Conservation (phyloP, 768 basidiomycete genomes). For the Suillus subluteus region DNA sequence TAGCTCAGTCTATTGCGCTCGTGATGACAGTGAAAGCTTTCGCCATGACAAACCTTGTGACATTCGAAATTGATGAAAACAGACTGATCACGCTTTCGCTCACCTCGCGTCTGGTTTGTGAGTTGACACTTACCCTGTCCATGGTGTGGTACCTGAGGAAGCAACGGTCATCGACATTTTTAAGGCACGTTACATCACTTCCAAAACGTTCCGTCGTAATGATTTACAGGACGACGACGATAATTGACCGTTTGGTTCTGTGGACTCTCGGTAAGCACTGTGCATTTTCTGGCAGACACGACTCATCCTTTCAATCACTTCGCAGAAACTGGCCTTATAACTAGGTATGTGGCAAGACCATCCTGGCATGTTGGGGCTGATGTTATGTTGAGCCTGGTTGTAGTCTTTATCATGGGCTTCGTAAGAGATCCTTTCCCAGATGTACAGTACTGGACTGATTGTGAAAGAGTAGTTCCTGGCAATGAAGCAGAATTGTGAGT, state of each 20-base stretch:
- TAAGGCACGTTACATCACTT: neutral
- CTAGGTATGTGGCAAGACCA: slow-evolving; percentile 3
- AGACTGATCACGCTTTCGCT: neutral
- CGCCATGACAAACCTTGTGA: neutral
- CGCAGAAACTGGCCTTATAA: slow-evolving; percentile 10
- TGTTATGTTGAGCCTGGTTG: neutral
- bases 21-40: slow-evolving; percentile 1
- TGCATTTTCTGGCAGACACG: neutral
- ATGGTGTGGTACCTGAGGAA: slow-evolving; percentile 8
- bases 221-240: slow-evolving; percentile 2
- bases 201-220: neutral
- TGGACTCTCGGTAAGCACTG: slow-evolving; percentile 10
- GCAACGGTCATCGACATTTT: neutral
- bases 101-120: slow-evolving; percentile 1
- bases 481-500: slow-evolving; percentile 9
- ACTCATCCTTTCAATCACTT: neutral
- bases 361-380: neutral
- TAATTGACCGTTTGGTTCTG: slow-evolving; percentile 3
- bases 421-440: neutral
- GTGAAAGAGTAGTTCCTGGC: slow-evolving; percentile 3
- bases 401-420: neutral
- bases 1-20: neutral
- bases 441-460: neutral
- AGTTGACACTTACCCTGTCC: slow-evolving; percentile 3
- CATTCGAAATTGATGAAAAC: neutral